Conservation (phyloP, 345 rosid species). For the Kernera saxatilis region DNA sequence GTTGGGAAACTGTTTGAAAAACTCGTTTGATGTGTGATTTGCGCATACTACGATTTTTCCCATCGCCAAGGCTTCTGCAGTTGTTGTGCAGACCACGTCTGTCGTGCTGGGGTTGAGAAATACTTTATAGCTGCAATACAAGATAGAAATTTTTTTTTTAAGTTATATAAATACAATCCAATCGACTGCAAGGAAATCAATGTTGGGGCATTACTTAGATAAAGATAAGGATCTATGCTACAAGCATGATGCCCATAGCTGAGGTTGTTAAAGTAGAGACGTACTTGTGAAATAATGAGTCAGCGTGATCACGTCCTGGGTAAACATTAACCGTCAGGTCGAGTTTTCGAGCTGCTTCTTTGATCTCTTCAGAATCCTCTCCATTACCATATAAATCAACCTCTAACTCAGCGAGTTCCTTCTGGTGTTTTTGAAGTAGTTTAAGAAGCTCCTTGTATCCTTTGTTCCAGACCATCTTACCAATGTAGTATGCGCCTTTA, state of each 20-base stretch:
- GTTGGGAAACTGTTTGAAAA: slow-evolving; percentile 79
- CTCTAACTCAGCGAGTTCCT: slow-evolving; percentile 60
- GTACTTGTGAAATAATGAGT: slow-evolving; percentile 82
- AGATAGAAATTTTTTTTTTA: background rate
- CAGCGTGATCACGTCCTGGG: slow-evolving; percentile 90
- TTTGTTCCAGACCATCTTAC: slow-evolving; percentile 98
- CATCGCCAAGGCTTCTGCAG: slow-evolving; percentile 98
- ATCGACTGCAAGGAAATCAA: background rate
- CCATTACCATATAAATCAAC: slow-evolving; percentile 84
- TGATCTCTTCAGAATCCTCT: slow-evolving; percentile 74
- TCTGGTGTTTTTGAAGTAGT: slow-evolving; percentile 64
- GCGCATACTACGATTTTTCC: slow-evolving; percentile 61
- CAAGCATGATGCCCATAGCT: background rate
- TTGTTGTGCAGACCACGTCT: slow-evolving; percentile 96
- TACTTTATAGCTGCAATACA: slow-evolving; percentile 65
- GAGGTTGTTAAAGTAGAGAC: slow-evolving; percentile 24
- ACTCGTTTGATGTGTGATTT: slow-evolving; percentile 45
- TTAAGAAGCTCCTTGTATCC: slow-evolving; percentile 86
- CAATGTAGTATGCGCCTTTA: slow-evolving; percentile 87
- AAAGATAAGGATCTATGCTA: background rate
- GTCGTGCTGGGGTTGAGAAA: slow-evolving; percentile 98
- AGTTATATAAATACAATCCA: background rate
- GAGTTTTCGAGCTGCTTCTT: slow-evolving; percentile 57
- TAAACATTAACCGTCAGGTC: slow-evolving; percentile 52
- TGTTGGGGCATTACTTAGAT: background rate